Evolutionary conservation across 2,329 filamentous ascomycete genomes (phyloP).

Genomic region (Pleoardoris graminearum): DNA sequence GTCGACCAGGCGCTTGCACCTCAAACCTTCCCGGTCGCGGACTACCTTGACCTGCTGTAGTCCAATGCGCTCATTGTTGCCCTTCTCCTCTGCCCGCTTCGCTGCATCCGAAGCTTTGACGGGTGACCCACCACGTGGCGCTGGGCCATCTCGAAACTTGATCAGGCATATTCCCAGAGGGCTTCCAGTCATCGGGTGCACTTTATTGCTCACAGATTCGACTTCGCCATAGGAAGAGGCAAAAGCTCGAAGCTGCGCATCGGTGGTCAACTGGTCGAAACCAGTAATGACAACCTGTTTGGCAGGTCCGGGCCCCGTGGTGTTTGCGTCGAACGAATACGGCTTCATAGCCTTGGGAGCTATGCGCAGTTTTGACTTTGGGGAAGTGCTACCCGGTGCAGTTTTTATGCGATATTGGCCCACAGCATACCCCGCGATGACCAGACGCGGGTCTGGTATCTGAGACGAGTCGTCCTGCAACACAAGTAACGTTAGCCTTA

Average conservation of each 20-base stretch:
- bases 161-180: slow-evolving; percentile 94
- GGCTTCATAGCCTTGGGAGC: slow-evolving; percentile 79
- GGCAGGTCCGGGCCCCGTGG: slow-evolving; percentile 86
- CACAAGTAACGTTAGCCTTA: slow-evolving; percentile 48
- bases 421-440: slow-evolving; percentile 62
- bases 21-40: slow-evolving; percentile 84
- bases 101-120: slow-evolving; percentile 79
- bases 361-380: slow-evolving; percentile 70
- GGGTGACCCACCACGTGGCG: slow-evolving; percentile 54
- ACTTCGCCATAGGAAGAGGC: slow-evolving; percentile 87
- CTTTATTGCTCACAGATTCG: slow-evolving; percentile 87
- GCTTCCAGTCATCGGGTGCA: slow-evolving; percentile 90
- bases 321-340: slow-evolving; percentile 78
- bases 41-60: slow-evolving; percentile 77
- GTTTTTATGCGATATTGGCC: slow-evolving; percentile 54
- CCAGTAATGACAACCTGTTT: slow-evolving; percentile 91
- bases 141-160: slow-evolving; percentile 74
- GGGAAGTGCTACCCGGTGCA: slow-evolving; percentile 57
- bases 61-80: slow-evolving; percentile 79
- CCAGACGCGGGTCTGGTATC: slow-evolving; percentile 80
- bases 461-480: slow-evolving; percentile 76
- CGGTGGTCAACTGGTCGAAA: slow-evolving; percentile 87
- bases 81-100: slow-evolving; percentile 74
- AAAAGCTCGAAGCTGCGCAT: slow-evolving; percentile 73
- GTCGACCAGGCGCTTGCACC: slow-evolving; percentile 78